Evolutionary conservation across 495 filamentous ascomycete species (phyloP), one percentile per base, ranked within the genome.

Genomic region (Platismatia glauca): DNA sequence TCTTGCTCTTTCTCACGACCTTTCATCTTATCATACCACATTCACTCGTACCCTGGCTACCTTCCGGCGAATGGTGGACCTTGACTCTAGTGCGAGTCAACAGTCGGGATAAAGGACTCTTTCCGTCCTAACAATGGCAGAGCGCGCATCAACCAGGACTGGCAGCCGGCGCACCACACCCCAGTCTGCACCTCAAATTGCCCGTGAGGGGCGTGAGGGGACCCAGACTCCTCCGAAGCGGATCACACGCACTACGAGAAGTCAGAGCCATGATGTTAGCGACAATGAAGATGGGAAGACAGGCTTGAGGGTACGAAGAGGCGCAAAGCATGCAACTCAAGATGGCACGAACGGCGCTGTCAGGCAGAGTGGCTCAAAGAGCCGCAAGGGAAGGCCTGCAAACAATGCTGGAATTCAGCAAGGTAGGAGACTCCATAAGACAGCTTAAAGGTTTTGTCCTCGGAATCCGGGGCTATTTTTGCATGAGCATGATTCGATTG

Each of bases 251-350:
- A 62, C 59, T 8, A 72, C 73, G 27, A 67, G 77, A 70, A 78
- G 77, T 61, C 70, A 67, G 59, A 79, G 77, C 66, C 66, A 67
- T 29, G 76, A 76, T 18, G 39, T 74, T 15, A 73, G 69, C 52
- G 67, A 66, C 20, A 64, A 58, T 57, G 64, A 65, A 31, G 56
- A 55, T 35, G 37, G 27, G 41, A 29, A 53, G 48, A 20, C 43
- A n/a, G 34, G 64, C 57, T 37, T 39, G 57, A 57, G 58, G n/a
- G 12, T 64, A 61, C 31, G 69, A 70, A 63, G 60, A 59, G 31
- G 52, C 60, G 18, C 61, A 9, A 73, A 74, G n/a, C 71, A 74
- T 57, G 64, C 56, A 50, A 74, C 72, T 55, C 66, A 70, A n/a
- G 73, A 72, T 37, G 69, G 71, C 37, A 55, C 55, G 12, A 63